Evolutionary conservation across 164 flowering plant genomes (phyloP).

Genomic region (Aristolochia contorta): DNA sequence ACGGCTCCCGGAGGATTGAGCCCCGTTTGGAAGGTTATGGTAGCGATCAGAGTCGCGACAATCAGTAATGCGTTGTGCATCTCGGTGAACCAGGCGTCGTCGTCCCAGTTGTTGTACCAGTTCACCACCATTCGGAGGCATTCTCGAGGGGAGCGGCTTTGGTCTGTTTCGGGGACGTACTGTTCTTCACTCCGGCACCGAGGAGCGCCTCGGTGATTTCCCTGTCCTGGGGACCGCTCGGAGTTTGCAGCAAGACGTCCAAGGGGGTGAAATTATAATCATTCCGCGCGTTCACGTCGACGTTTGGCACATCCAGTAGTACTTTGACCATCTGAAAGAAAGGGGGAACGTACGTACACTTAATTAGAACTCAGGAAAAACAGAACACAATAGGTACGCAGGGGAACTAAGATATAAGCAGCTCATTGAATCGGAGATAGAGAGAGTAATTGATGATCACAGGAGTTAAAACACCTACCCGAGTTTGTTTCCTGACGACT

Average conservation of each 20-base stretch:
- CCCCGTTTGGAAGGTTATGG: conserved; percentile 11
- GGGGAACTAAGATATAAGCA: too few species aligned
- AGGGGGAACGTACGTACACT: too few species aligned
- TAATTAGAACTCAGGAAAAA: too few species aligned
- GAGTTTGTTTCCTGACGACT: conserved; percentile 32
- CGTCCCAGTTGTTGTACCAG: background rate
- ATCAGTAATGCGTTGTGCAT: conserved; percentile 10
- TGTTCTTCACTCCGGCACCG: background rate
- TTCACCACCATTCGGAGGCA: background rate
- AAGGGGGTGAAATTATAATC: too few species aligned
- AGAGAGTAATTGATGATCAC: conserved; percentile 14
- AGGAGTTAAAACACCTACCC: too few species aligned
- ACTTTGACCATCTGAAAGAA: too few species aligned
- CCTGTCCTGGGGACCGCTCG: too few species aligned
- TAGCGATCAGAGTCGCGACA: conserved; percentile 13
- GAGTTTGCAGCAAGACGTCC: too few species aligned
- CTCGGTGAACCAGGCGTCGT: background rate
- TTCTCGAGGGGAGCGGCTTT: conserved; percentile 6
- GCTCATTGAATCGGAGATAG: too few species aligned
- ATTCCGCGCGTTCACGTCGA: too few species aligned
- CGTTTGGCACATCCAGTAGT: too few species aligned
- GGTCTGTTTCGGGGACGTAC: background rate
- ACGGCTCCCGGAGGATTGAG: conserved; percentile 10
- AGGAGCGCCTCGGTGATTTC: background rate
- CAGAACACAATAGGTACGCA: too few species aligned